phyloP scores from a whole-genome alignment of 2,329 filamentous ascomycete species.

The Arthrinium phaeospermum region DNA sequence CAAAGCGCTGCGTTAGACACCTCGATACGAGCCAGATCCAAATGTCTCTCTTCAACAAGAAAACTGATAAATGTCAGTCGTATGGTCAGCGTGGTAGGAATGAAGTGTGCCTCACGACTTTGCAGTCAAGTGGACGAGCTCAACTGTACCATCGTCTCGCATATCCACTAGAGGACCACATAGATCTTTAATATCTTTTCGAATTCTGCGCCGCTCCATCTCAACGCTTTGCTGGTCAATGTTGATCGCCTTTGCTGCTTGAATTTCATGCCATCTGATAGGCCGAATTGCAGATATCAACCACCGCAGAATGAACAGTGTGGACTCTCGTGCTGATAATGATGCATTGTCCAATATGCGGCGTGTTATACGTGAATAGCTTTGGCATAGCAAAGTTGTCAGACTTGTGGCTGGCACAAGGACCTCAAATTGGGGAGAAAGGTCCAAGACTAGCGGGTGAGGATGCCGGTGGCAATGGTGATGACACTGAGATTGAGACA shows the following conservation, averaged over 20 bases:
- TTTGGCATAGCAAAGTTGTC: background rate
- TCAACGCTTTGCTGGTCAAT: background rate
- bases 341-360: background rate
- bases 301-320: background rate
- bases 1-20: background rate
- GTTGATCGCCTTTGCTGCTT: background rate
- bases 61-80: background rate
- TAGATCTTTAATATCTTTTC: background rate
- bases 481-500: background rate
- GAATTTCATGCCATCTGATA: background rate
- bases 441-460: too few species aligned
- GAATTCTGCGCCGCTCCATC: background rate
- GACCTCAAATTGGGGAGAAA: background rate
- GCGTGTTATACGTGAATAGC: background rate
- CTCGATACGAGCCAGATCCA: background rate
- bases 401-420: background rate
- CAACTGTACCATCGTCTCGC: background rate
- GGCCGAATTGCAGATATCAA: background rate
- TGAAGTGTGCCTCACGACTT: background rate
- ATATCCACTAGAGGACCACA: background rate
- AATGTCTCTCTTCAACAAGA: background rate
- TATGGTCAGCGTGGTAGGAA: background rate
- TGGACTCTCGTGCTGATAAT: background rate
- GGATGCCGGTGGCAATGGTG: background rate
- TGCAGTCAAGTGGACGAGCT: background rate